Evolutionary conservation across 257 asterid genomes (phyloP).

Genomic region (Rubia yunnanensis): DNA sequence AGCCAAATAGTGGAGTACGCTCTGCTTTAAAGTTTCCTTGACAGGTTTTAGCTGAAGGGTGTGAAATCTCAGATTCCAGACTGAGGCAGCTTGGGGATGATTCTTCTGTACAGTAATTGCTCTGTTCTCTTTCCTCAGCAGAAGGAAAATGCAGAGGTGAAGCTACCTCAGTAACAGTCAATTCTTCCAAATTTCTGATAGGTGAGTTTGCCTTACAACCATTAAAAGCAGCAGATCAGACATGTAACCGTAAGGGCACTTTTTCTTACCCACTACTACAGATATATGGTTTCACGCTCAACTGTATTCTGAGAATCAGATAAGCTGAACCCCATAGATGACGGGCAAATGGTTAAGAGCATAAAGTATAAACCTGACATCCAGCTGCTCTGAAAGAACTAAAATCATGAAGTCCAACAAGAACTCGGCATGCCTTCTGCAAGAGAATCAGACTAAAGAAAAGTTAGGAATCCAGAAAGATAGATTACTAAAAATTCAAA

Average conservation of each 20-base stretch:
- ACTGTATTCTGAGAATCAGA: background rate
- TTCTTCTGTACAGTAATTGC: conserved; percentile 20
- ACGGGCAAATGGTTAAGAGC: background rate
- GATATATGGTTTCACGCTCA: background rate
- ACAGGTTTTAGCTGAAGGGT: conserved; percentile 19
- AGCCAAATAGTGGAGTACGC: conserved; percentile 49
- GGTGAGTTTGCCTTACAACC: conserved; percentile 86
- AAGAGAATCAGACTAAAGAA: conserved; percentile 14
- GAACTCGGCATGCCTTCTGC: conserved; percentile 85
- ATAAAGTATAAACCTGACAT: conserved; percentile 57
- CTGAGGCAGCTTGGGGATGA: too few species aligned
- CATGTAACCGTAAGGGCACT: background rate
- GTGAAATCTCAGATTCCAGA: conserved; percentile 23
- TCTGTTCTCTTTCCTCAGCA: conserved; percentile 38
- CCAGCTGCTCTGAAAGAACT: conserved; percentile 89
- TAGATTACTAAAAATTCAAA: background rate
- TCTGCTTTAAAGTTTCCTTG: conserved; percentile 24
- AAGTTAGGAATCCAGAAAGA: background rate
- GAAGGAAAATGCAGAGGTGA: conserved; percentile 66
- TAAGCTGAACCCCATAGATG: background rate
- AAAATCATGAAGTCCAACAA: conserved; percentile 81
- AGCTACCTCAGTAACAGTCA: conserved; percentile 60
- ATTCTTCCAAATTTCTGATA: conserved; percentile 66
- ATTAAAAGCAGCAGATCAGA: conserved; percentile 5
- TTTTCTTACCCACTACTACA: background rate